Percentiles rank a stretch among this genome's conserved stretches.
Conservation (phyloP, 495 filamentous ascomycete species). For the Letharia lupina region DNA sequence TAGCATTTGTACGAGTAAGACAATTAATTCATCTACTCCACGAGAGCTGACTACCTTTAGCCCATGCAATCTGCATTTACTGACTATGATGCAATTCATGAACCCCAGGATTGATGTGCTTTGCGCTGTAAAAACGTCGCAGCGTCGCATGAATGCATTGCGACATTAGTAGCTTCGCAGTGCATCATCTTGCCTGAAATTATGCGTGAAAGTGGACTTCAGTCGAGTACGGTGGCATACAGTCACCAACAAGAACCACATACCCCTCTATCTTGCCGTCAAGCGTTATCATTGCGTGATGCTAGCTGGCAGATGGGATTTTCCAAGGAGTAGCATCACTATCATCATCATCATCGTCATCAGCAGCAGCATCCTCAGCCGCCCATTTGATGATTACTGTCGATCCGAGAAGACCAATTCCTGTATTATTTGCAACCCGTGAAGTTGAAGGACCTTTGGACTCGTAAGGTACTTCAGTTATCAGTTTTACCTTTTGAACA, state of each 20-base stretch:
- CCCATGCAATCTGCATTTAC: not conserved
- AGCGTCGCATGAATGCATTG: constrained; percentile 6
- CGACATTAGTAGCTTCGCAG: not conserved
- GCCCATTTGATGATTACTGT: not conserved
- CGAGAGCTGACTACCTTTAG: not conserved
- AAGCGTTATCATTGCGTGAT: not conserved
- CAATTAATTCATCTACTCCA: not conserved
- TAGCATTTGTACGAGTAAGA: not conserved
- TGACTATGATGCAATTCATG: constrained; percentile 1
- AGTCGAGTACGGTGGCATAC: not conserved
- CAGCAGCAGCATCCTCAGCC: not conserved
- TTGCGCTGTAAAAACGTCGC: constrained; percentile 5
- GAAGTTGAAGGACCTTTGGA: no score
- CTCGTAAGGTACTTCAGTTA: no score
- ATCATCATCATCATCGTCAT: not conserved
- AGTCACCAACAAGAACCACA: not conserved
- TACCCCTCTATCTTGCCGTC: not conserved
- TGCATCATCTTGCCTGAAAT: constrained; percentile 2
- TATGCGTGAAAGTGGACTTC: not conserved
- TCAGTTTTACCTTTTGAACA: not conserved
- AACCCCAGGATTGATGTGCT: not conserved
- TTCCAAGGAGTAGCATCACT: not conserved
- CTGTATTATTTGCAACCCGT: no score
- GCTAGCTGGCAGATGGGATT: not conserved
- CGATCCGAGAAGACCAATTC: not conserved